Evolutionary conservation across 2,329 filamentous ascomycete species (phyloP), one percentile per base, ranked within the genome.

Genomic region (Rachicladosporium sp.): DNA sequence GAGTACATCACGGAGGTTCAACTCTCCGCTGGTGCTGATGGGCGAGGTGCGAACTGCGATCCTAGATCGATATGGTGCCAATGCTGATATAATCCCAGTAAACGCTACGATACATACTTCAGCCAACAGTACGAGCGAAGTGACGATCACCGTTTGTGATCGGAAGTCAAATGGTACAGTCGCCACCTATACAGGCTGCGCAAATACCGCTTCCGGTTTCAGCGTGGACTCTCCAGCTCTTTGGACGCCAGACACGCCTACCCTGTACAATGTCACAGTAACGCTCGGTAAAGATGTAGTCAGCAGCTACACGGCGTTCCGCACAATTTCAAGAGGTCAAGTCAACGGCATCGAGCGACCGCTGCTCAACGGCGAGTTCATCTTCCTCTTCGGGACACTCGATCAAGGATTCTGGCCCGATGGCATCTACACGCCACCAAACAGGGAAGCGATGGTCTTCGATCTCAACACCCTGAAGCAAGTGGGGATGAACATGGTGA

Each of bases 361-460:
- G 0, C 56, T 82, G 1, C 59, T 84, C 31, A 85, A 84, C 45
- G 78, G 76, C n/a, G 65, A 81, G 39, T 80, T 80, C 31, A 62
- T 75, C 9, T 84, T 83, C 55, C 66, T 73, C 32, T 79, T 82
- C 37, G 78, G 78, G 3, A 79, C 78, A 0, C 64, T 84, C 0
- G 80, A 84, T 42, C 80, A 84, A 49, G 80, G 35, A 10, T 50
- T 67, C 55, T 83, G 78, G 79, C 79, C 78, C 0, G 79, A 83
- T 50, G 80, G 80, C 0, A 61, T 83, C 3, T 73, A 83, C 51
- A 70, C 70, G 0, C 70, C 80, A 0, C 80, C 80, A 0, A 82
- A 67, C 6, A 62, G 67, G 3, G 77, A 83, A 45, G 80, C 79
- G 0, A 79, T 84, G 76, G 62, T 74, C 0, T 82, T 69, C 40